phyloP scores from a whole-genome alignment of 345 rosid species.

The Citrus reticulata region DNA sequence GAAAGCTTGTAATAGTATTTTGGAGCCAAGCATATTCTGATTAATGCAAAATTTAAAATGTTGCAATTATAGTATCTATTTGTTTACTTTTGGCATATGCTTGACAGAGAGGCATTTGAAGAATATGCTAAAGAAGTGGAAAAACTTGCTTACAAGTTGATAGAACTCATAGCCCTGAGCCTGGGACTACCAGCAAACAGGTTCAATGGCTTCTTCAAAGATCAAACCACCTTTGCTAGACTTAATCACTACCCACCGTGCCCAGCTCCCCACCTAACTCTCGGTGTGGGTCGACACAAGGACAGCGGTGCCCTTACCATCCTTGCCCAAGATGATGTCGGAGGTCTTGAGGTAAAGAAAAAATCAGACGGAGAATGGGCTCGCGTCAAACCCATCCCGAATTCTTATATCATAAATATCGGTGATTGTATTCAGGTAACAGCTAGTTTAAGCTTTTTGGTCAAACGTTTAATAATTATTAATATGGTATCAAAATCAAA shows the following conservation, averaged over 20 bases:
- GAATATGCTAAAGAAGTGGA: constrained; percentile 23
- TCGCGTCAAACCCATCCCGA: constrained; percentile 16
- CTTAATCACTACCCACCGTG: constrained; percentile 39
- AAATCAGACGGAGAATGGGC: constrained; percentile 34
- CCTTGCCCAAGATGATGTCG: constrained; percentile 33
- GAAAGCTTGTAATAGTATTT: neutral
- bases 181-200: constrained; percentile 25
- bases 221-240: constrained; percentile 21
- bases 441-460: no score
- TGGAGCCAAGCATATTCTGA: neutral
- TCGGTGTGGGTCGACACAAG: constrained; percentile 34
- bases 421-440: constrained; percentile 26
- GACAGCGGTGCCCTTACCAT: constrained; percentile 28
- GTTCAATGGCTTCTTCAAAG: constrained; percentile 27
- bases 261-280: constrained; percentile 30
- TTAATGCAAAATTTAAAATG: neutral
- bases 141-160: constrained; percentile 42
- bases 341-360: constrained; percentile 32
- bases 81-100: neutral
- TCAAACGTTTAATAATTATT: neutral
- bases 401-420: constrained; percentile 1
- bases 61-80: no score
- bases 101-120: constrained; percentile 50
- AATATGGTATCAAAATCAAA: neutral
- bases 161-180: constrained; percentile 34